A percentile compares a stretch with the other conserved stretches of the same genome.
These are phyloP conservation scores for Ganoderma sp. DNA, from an alignment of 1,284 basidiomycete genomes.

Conservation along the genomic window DNA sequence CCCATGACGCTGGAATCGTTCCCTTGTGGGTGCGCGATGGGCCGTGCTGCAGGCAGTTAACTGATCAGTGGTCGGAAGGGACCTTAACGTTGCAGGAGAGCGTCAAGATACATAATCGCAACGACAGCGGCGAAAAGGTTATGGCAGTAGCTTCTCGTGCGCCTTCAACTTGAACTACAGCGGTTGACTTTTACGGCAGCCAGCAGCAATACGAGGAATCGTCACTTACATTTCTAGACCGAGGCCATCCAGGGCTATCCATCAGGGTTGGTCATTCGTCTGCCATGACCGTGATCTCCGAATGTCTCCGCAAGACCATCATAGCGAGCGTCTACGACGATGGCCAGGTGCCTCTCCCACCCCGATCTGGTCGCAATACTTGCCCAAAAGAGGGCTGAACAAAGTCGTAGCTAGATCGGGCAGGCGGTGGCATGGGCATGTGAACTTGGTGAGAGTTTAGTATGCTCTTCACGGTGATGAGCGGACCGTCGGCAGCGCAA, in stretches of 20 bases:
- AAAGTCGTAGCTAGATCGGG: constrained; percentile 25
- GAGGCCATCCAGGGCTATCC: no score
- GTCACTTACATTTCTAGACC: neutral
- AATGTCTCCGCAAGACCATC: neutral
- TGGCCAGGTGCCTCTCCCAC: neutral
- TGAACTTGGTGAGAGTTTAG: constrained; percentile 24
- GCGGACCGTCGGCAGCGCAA: constrained; percentile 20
- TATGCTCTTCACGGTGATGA: constrained; percentile 20
- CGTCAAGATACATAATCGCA: neutral
- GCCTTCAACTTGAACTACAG: constrained; percentile 23
- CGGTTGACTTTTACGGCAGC: constrained; percentile 25
- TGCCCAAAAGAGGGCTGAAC: constrained; percentile 14
- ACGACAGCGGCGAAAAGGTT: neutral
- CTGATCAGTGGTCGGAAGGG: no score
- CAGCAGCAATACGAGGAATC: neutral
- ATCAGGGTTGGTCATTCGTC: no score
- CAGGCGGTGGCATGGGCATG: constrained; percentile 20
- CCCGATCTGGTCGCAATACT: neutral
- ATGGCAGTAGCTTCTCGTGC: constrained; percentile 3
- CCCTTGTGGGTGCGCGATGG: neutral
- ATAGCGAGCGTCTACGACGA: neutral
- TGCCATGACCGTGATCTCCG: neutral
- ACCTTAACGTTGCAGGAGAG: neutral
- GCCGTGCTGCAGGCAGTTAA: neutral
- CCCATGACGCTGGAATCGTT: constrained; percentile 21